These are phyloP conservation scores for Herpotrichia juniperi DNA, from an alignment of 2,329 filamentous ascomycete genomes.

Conservation along the genomic window DNA sequence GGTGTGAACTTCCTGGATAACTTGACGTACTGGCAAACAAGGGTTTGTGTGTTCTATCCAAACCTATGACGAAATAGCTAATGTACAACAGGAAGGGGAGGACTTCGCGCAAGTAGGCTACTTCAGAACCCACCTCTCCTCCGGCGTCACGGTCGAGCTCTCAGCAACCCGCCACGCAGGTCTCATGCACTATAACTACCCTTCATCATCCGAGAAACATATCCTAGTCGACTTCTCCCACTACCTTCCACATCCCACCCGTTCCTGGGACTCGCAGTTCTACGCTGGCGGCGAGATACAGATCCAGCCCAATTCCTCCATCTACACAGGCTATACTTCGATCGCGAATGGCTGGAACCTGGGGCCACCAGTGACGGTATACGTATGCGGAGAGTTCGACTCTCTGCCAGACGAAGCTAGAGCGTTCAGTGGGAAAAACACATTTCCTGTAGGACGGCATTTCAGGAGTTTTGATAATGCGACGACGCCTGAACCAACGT, in stretches of 20 bases:
- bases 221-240: constrained; percentile 58
- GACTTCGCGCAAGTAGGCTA: constrained; percentile 43
- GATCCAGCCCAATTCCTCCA: constrained; percentile 33
- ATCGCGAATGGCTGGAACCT: constrained; percentile 47
- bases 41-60: constrained; percentile 20
- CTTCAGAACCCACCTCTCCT: constrained; percentile 43
- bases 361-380: constrained; percentile 42
- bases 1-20: constrained; percentile 53
- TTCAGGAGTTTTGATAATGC: constrained; percentile 39
- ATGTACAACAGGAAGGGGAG: constrained; percentile 28
- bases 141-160: constrained; percentile 43
- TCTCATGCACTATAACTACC: constrained; percentile 45
- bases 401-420: constrained; percentile 23
- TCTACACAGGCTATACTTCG: constrained; percentile 40
- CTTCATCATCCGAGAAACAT: constrained; percentile 46
- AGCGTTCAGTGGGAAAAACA: constrained; percentile 44
- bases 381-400: constrained; percentile 45
- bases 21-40: constrained; percentile 47
- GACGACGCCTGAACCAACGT: constrained; percentile 37
- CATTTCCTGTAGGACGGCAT: constrained; percentile 41
- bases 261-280: constrained; percentile 45
- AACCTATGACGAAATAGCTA: not conserved
- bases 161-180: constrained; percentile 46
- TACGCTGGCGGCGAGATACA: constrained; percentile 44
- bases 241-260: constrained; percentile 39